These are phyloP conservation scores for Arabidopsis arenosa DNA, from an alignment of 345 rosid genomes.

Conservation along the genomic window DNA sequence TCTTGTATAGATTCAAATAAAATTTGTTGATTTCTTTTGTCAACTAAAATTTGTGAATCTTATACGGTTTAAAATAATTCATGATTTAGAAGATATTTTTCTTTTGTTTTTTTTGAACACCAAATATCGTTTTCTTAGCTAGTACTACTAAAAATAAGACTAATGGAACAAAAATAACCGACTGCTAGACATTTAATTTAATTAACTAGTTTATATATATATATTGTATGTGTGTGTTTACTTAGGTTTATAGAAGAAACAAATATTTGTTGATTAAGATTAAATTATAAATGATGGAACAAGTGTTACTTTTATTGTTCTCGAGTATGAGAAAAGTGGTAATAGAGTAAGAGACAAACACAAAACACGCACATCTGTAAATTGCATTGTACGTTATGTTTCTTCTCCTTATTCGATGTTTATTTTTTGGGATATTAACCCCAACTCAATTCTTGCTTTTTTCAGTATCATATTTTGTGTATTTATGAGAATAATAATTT, in stretches of 20 bases:
- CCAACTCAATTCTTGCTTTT: slow-evolving; percentile 34
- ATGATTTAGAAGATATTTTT: too few relatives aligned
- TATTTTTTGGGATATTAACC: slow-evolving; percentile 6
- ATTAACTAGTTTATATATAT: too few relatives aligned
- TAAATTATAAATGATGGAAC: too few relatives aligned
- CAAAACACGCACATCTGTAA: slow-evolving; percentile 61
- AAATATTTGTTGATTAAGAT: too few relatives aligned
- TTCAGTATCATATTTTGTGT: slow-evolving; percentile 21
- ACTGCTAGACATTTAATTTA: too few relatives aligned
- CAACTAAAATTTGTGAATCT: background rate
- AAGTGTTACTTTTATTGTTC: background rate
- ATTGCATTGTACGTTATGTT: slow-evolving; percentile 54
- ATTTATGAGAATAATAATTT: background rate
- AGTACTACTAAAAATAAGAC: too few relatives aligned
- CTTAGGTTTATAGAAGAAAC: too few relatives aligned
- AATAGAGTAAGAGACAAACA: slow-evolving; percentile 68
- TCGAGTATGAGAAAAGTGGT: slow-evolving; percentile 36
- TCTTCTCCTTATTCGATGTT: slow-evolving; percentile 36
- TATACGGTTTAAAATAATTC: background rate
- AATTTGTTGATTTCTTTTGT: background rate
- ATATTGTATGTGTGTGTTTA: too few relatives aligned
- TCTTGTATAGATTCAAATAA: background rate
- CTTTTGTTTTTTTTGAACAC: too few relatives aligned
- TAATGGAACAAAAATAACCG: too few relatives aligned
- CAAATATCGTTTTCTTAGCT: background rate